Evolutionary conservation across 352 stramenopile genomes (phyloP), one percentile per base, ranked within the genome.

Genomic region (Phytophthora kernoviae): DNA sequence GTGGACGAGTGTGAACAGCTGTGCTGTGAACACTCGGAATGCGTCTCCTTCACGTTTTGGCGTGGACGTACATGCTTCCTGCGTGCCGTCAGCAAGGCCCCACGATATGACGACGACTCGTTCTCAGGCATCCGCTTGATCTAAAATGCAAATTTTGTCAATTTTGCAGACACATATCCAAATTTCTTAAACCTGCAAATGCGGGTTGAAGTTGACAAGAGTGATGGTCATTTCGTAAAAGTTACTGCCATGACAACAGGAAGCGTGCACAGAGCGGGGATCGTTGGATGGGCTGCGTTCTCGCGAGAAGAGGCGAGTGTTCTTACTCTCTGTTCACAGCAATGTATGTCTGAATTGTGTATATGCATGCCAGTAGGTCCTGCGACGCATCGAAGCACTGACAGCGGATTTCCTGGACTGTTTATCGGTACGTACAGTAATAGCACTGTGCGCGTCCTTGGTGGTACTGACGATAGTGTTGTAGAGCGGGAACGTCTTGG

Each of bases 21-120:
- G 12, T 91, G 81, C 59, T 91, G 81, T 44, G 68, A 72, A 8
- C 73, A 91, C 42, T 44, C 77, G 0, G 58, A 77, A 27, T 91
- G 81, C 58, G 61, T 75, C 32, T 90, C 79, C 32, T 91, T 86
- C 57, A 88, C 77, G 12, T 88, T 90, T 49, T 91, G 81, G 79
- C 81, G 74, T 42, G 75, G 74, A 5, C 61, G 65, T 39, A 88
- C 79, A n/a, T 91, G 81, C 59, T 91, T 88, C 60, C 55, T 91
- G n/a, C 77, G 81, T 15, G 70, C 73, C 22, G 62, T 42, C 24
- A 71, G 55, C 45, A 82, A 70, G 18, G 55, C 66, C 2, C 75
- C 79, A 11, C 73, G 79, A 1, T 44, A 62, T 7, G 76, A 88
- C 12, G 60, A 42, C 45, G 76, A 87, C 50, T 84, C 81, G 12